These are phyloP conservation scores for Globisporangium yorkense DNA, from an alignment of 352 stramenopile genomes.

Conservation along the genomic window DNA sequence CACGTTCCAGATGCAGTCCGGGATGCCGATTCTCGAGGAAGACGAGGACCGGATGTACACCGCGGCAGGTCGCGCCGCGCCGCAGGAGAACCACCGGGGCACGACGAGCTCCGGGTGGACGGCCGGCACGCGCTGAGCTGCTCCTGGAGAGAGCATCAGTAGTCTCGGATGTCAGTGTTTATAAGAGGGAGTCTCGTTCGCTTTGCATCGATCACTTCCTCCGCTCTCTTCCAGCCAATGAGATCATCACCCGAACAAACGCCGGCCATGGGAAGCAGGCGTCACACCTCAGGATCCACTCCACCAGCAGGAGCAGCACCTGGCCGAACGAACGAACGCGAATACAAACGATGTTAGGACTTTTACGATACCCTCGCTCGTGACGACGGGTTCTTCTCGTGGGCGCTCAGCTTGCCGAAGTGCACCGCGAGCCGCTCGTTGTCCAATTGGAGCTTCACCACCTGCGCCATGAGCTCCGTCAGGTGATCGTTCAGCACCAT, in stretches of 20 bases:
- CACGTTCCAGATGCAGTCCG: slow-evolving; percentile 49
- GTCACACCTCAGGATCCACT: too few species aligned
- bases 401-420: slow-evolving; percentile 23
- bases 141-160: neutral
- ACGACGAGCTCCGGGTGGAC: slow-evolving; percentile 54
- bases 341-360: neutral
- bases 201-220: too few species aligned
- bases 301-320: too few species aligned
- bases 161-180: neutral
- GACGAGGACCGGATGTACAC: slow-evolving; percentile 29
- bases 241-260: too few species aligned
- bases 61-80: slow-evolving; percentile 9
- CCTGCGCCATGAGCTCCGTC: slow-evolving; percentile 77
- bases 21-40: slow-evolving; percentile 66
- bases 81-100: slow-evolving; percentile 22
- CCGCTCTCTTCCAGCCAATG: too few species aligned
- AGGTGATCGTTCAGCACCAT: slow-evolving; percentile 83
- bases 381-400: slow-evolving; percentile 3
- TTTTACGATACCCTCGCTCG: slow-evolving; percentile 5
- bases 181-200: neutral
- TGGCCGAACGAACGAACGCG: neutral
- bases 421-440: slow-evolving; percentile 54
- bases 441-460: slow-evolving; percentile 63
- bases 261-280: neutral
- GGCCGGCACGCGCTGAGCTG: slow-evolving; percentile 13